Evolutionary conservation across 306 rosid genomes (phyloP), one percentile per base, ranked within the genome.

Genomic region (Castanopsis chinensis): DNA sequence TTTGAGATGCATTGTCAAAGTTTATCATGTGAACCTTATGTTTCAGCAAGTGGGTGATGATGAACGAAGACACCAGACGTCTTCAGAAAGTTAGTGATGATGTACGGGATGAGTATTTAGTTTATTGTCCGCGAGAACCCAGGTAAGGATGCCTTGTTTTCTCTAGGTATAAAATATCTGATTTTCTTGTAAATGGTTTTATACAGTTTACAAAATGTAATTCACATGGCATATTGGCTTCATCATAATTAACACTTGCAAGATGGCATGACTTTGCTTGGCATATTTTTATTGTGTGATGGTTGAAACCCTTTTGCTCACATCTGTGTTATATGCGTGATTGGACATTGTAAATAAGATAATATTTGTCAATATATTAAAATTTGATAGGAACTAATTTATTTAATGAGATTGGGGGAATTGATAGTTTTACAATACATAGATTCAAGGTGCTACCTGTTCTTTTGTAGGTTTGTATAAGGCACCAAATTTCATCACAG

Each of bases 11-110:
- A 32, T 72, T 68, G 75, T 71, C 59, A 51, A 59, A 75, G 69
- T 53, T 90, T 78, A 78, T 79, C 60, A 54, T 80, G 41, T 73
- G 37, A 41, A 57, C 73, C 76, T 57, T 73, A 72, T 82, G 75
- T 88, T 90, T 82, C 85, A 95, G 99, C 84, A 93, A 95, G 87
- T 95, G 99, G 99, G 81, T 93, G 83, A 93, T 93, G 99, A 93
- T 93, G 99, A 95, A 91, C 78, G 83, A 90, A 82, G 93, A 95
- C 82, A 93, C 97, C 14, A 85, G 99, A 85, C 84, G 98, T 65
- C 92, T 93, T 65, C 98, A 93, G 84, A 95, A 92, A 81, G 90
- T 93, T 18, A 83, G 81, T 4, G 99, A 91, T 65, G 99, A 91
- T 45, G 89, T 95, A 69, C 88, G 96, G 9, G 93, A 95, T 13